Evolutionary conservation across 2,329 filamentous ascomycete species (phyloP).

Genomic region (Ophiostoma quercus): DNA sequence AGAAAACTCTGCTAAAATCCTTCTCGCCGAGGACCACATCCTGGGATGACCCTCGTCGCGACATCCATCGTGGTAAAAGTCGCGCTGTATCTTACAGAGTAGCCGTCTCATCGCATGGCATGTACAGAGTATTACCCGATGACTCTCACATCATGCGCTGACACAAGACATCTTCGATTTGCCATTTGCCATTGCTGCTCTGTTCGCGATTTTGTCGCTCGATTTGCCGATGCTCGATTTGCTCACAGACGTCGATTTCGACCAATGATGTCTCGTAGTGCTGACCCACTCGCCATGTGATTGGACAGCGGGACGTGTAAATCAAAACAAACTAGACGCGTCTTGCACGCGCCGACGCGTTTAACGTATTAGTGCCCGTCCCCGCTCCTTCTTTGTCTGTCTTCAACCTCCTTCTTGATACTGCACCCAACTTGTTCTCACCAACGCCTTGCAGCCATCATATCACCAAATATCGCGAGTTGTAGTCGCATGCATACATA

Average conservation of each 20-base stretch:
- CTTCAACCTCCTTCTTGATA: background rate
- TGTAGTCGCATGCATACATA: background rate
- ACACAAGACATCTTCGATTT: background rate
- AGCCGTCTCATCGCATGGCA: background rate
- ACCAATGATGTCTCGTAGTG: constrained; percentile 19
- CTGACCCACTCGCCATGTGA: constrained; percentile 18
- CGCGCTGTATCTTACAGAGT: background rate
- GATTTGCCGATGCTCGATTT: background rate
- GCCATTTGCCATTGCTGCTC: too few species aligned
- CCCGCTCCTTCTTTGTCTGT: constrained; percentile 1
- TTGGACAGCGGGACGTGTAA: constrained; percentile 23
- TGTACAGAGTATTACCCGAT: constrained; percentile 4
- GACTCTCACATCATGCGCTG: background rate
- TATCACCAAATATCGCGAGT: background rate
- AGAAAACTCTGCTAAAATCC: too few species aligned
- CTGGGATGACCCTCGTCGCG: background rate
- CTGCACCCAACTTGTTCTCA: background rate
- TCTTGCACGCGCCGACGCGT: constrained; percentile 25
- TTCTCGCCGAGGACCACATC: background rate
- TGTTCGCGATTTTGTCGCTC: too few species aligned
- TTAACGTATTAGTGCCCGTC: constrained; percentile 17
- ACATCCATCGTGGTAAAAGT: background rate
- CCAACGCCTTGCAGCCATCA: too few species aligned
- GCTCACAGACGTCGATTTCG: background rate
- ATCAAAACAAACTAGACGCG: constrained; percentile 27